Evolutionary conservation across 306 rosid genomes (phyloP).

Genomic region (Alnus rubra): DNA sequence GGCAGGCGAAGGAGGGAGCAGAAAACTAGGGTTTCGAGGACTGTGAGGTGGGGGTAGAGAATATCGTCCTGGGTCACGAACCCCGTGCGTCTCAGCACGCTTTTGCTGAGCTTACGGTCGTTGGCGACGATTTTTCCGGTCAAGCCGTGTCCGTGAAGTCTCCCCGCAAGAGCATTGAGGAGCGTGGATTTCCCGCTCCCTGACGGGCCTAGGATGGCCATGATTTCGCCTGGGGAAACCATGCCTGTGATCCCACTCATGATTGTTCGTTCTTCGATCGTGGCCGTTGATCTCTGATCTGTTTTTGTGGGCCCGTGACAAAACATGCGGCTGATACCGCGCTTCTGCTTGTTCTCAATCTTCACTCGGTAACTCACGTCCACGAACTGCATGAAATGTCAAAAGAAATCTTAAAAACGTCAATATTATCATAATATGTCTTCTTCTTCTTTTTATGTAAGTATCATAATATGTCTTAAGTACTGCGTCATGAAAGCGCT

Average conservation of each 20-base stretch:
- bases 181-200: slow-evolving; percentile 94
- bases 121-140: slow-evolving; percentile 71
- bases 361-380: slow-evolving; percentile 68
- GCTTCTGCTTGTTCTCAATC: slow-evolving; percentile 34
- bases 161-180: slow-evolving; percentile 67
- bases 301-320: slow-evolving; percentile 11
- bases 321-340: slow-evolving; percentile 38
- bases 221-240: slow-evolving; percentile 78
- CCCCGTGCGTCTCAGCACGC: slow-evolving; percentile 63
- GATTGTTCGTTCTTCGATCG: slow-evolving; percentile 49
- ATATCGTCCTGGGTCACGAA: slow-evolving; percentile 83
- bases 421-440: no score
- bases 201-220: slow-evolving; percentile 83
- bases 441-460: no score
- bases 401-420: no score
- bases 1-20: slow-evolving; percentile 87
- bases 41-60: slow-evolving; percentile 81
- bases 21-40: slow-evolving; percentile 72
- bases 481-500: background rate
- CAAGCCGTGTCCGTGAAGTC: slow-evolving; percentile 56
- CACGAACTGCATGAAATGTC: slow-evolving; percentile 65
- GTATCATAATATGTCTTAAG: background rate
- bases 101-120: slow-evolving; percentile 40
- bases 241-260: slow-evolving; percentile 68
- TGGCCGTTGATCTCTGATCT: slow-evolving; percentile 25